Base-by-base conservation (phyloP, 176 grass and related monocot species). In the Paspalum vaginatum region DNA sequence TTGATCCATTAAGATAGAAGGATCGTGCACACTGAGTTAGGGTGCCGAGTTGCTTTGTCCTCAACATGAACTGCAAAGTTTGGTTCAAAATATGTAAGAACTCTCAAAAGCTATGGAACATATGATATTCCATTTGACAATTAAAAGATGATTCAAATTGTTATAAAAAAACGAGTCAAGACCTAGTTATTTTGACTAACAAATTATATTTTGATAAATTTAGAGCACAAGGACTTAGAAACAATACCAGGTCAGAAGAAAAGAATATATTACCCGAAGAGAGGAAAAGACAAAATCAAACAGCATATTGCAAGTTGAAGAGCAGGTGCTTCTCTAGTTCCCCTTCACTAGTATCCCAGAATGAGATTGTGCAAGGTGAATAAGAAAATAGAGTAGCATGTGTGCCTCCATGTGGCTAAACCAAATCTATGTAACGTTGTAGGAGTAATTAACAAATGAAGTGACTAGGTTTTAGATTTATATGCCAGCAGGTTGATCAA, bases 1-100 rank as follows among this genome's bases (percentile, higher is more conserved):
- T 89, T 82, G 95, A 81, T 68, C 95, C 95, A 85, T 74, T 93
- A 70, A 98, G 69, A 67, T 98, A 98, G 81, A 98, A 98, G 39
- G 92, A 87, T 49, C 95, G 83, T 50, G 95, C 95, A 85, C 90
- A 94, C 54, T 98, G 95, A 10, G 90, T 88, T 57, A 98, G 79
- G 56, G 88, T 85, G 74, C 92, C 75, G 16, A 98, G 83, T 86
- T 98, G 95, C 86, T 98, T 98, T 84, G 95, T 82, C 75, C 92
- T 90, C 81, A 98, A 90, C 95, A 98, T 98, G 87, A 85, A 91
- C 92, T 94, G 92, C 74, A 88, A 83, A 52, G 56, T 64, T 64
- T 14, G 55, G 48, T 59, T 66, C 40, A 78, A 9, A 72, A 15
- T n/a, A 26, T 81, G 77, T 84, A 64, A 85, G 24, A 75, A 52